A percentile compares a stretch with the other conserved stretches of the same genome.
phyloP scores from a whole-genome alignment of 73 alveolate species.

The Paramecium pentaurelia region DNA sequence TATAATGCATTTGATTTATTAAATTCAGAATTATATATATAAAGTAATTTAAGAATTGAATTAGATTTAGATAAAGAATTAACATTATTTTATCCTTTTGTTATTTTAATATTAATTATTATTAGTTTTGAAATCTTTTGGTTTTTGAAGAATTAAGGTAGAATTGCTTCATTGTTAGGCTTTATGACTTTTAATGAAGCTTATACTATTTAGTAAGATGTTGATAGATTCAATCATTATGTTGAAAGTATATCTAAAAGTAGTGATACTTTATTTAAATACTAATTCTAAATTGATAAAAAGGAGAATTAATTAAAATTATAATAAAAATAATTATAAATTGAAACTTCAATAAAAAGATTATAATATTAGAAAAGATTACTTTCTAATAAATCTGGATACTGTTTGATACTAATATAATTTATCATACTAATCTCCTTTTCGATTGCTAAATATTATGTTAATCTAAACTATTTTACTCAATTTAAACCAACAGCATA shows the following conservation, averaged over 20 bases:
- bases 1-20: slow-evolving; percentile 29
- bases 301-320: neutral
- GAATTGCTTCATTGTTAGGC: neutral
- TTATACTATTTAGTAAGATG: neutral
- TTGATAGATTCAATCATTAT: neutral
- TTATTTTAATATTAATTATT: neutral
- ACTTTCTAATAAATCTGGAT: neutral
- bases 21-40: neutral
- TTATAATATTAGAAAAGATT: neutral
- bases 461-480: neutral
- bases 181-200: neutral
- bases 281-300: neutral
- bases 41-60: neutral
- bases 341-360: neutral
- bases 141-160: neutral
- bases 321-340: neutral
- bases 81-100: neutral
- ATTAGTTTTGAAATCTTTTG: neutral
- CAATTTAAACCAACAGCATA: slow-evolving; percentile 15
- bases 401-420: neutral
- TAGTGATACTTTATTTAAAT: neutral
- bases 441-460: neutral
- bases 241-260: neutral
- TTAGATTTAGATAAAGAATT: neutral
- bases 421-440: neutral